phyloP scores from a whole-genome alignment of 1,284 basidiomycete genomes.

The Sporisorium scitamineum region DNA sequence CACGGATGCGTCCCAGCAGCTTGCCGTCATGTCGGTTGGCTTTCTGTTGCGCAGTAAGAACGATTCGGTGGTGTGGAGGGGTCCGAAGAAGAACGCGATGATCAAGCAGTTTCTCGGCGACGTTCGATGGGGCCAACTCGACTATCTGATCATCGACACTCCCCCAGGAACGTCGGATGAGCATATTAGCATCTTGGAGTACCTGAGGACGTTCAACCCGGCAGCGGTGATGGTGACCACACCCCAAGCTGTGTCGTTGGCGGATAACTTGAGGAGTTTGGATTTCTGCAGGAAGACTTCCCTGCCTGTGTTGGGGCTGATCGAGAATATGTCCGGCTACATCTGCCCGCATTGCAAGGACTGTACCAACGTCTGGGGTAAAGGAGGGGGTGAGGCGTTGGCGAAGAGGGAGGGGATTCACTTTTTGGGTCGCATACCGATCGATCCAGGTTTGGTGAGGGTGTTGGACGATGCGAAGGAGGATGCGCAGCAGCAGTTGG shows the following conservation, averaged over 20 bases:
- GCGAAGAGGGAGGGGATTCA: constrained; percentile 79
- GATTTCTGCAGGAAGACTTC: constrained; percentile 90
- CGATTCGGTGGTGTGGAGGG: constrained; percentile 96
- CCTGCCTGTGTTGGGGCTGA: constrained; percentile 89
- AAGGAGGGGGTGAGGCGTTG: constrained; percentile 83
- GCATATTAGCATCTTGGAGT: constrained; percentile 93
- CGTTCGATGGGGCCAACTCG: constrained; percentile 94
- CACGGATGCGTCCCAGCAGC: constrained; percentile 70
- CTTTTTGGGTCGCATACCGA: constrained; percentile 91
- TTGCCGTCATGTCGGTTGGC: constrained; percentile 96
- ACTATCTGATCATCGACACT: constrained; percentile 96
- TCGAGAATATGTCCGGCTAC: constrained; percentile 99
- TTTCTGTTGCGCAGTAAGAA: constrained; percentile 90
- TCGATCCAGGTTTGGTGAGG: constrained; percentile 90
- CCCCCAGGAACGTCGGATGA: constrained; percentile 97
- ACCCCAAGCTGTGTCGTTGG: constrained; percentile 93
- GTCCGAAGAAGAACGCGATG: constrained; percentile 99
- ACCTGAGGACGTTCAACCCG: constrained; percentile 78
- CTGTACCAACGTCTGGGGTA: constrained; percentile 93
- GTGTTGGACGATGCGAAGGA: constrained; percentile 80
- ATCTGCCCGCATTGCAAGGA: constrained; percentile 87
- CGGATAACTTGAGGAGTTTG: constrained; percentile 94
- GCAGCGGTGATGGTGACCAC: constrained; percentile 93
- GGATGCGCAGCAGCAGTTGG: constrained; percentile 31
- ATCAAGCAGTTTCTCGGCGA: constrained; percentile 97